phyloP scores from a whole-genome alignment of 345 rosid genomes.

The Eucalyptus polybractea region DNA sequence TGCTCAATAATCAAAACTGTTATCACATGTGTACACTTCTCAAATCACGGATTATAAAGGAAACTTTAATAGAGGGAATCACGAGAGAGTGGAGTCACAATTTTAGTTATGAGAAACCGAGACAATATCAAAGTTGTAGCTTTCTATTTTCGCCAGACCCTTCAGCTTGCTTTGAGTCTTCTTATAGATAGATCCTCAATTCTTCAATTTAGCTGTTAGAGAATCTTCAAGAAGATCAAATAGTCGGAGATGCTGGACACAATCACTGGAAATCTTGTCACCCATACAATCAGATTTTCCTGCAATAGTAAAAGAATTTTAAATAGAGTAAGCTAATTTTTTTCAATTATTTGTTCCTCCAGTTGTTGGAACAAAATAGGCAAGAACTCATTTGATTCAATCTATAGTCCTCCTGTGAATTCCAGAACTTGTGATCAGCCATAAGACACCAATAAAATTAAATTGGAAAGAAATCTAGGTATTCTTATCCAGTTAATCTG shows the following conservation, averaged over 20 bases:
- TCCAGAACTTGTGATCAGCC: neutral
- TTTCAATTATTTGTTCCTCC: neutral
- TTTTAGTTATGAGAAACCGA: neutral
- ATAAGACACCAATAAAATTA: neutral
- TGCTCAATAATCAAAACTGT: neutral
- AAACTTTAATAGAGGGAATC: neutral
- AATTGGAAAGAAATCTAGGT: neutral
- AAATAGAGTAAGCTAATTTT: neutral
- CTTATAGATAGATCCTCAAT: neutral
- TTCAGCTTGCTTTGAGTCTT: neutral
- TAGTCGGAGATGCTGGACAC: neutral
- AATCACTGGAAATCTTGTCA: neutral
- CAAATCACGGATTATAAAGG: neutral
- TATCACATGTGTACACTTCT: neutral
- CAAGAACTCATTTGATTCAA: neutral
- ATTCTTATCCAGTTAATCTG: accelerated
- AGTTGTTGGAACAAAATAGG: neutral
- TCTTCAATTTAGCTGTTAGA: neutral
- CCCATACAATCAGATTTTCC: neutral
- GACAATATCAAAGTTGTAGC: neutral
- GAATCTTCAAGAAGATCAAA: neutral
- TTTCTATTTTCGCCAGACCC: neutral
- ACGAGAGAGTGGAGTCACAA: neutral
- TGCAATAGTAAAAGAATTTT: neutral
- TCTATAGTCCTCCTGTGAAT: neutral